Conservation (phyloP, 2,329 filamentous ascomycete species). For the Knoxdaviesia proteae region DNA sequence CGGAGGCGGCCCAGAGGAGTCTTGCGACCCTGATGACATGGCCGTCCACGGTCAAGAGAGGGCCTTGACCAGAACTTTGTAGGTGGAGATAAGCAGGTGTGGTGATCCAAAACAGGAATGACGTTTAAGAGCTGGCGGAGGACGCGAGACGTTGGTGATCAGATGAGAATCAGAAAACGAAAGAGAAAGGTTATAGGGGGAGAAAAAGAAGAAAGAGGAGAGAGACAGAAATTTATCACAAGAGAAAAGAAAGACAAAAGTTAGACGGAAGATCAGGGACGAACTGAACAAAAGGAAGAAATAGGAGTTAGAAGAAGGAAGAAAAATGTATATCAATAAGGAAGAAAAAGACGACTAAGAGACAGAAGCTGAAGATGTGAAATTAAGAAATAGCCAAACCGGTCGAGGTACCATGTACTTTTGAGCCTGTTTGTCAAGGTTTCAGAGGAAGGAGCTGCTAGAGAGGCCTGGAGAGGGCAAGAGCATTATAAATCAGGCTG, state of each 20-base stretch:
- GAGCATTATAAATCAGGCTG: no score
- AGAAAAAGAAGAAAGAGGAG: no score
- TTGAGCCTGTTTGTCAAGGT: neutral
- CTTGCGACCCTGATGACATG: neutral
- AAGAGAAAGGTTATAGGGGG: no score
- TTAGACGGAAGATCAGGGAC: neutral
- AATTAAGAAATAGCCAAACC: neutral
- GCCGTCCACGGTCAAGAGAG: neutral
- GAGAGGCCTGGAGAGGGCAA: no score
- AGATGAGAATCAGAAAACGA: no score
- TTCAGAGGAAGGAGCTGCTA: no score
- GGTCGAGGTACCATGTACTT: neutral
- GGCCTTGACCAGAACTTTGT: slow-evolving; percentile 1
- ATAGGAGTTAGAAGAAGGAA: neutral
- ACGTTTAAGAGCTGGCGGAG: no score
- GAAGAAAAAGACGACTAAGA: neutral
- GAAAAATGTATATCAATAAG: neutral
- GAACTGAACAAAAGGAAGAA: neutral
- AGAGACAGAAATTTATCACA: no score
- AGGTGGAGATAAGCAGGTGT: neutral
- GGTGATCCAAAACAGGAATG: neutral
- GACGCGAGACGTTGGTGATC: no score
- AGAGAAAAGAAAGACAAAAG: neutral
- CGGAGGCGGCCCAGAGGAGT: no score
- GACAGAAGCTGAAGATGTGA: neutral